These are phyloP conservation scores for Erodium maritimum DNA, from an alignment of 345 rosid genomes.

Conservation along the genomic window DNA sequence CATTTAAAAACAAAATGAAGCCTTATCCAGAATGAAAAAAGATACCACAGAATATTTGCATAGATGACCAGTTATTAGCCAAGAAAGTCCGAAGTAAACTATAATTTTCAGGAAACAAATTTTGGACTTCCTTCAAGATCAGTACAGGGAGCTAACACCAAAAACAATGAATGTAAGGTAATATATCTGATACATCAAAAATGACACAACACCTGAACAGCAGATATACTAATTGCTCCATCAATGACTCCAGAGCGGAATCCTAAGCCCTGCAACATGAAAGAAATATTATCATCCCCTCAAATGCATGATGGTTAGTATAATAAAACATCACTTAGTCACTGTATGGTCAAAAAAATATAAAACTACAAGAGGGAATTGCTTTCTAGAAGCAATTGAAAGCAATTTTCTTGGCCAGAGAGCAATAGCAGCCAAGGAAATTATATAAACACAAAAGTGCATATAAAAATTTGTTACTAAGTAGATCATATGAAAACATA, in stretches of 20 bases:
- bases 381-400: neutral
- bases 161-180: neutral
- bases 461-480: neutral
- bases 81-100: neutral
- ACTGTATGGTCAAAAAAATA: neutral
- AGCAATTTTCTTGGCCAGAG: neutral
- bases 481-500: neutral
- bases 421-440: neutral
- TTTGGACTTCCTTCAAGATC: neutral
- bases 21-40: neutral
- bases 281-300: constrained; percentile 1
- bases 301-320: neutral
- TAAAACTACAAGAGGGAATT: neutral
- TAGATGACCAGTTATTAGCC: neutral
- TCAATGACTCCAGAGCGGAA: constrained; percentile 77
- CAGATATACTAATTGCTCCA: constrained; percentile 94
- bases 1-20: neutral
- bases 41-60: neutral
- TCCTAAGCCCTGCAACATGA: constrained; percentile 60
- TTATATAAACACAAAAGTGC: neutral
- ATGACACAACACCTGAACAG: constrained; percentile 55
- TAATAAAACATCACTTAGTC: neutral
- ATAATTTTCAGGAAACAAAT: neutral
- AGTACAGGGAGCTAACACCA: neutral
- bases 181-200: neutral